Evolutionary conservation across 192 early-diverging fungal genomes (phyloP).

Genomic region (Neocallimastix lanati): DNA sequence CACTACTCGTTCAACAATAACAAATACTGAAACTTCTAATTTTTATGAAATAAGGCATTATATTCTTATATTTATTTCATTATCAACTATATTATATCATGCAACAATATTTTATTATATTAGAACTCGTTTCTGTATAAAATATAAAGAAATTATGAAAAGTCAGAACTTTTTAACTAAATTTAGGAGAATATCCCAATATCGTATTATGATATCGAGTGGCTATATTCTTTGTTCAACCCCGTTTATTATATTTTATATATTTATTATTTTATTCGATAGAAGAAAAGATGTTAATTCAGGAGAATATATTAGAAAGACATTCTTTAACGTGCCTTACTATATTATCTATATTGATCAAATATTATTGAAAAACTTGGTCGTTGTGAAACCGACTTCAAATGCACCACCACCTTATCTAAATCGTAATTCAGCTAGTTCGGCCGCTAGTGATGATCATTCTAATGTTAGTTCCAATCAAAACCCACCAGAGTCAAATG

Average conservation of each 20-base stretch:
- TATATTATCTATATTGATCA: neutral
- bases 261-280: neutral
- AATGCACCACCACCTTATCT: neutral
- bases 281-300: neutral
- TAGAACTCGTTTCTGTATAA: neutral
- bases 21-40: neutral
- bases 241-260: neutral
- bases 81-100: neutral
- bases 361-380: neutral
- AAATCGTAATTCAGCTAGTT: neutral
- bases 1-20: neutral
- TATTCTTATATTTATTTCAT: neutral
- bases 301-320: neutral
- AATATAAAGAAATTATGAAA: neutral
- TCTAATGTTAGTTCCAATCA: too few species aligned
- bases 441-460: neutral
- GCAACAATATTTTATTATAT: neutral
- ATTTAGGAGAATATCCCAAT: neutral
- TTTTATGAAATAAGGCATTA: neutral
- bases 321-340: neutral
- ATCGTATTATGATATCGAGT: neutral
- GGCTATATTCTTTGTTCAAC: neutral
- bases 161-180: neutral
- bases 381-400: neutral
- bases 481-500: neutral